Percentiles rank a stretch among this genome's conserved stretches.
phyloP scores from a whole-genome alignment of 1,139 yeast species.

The Debaryomyces subglobosus region DNA sequence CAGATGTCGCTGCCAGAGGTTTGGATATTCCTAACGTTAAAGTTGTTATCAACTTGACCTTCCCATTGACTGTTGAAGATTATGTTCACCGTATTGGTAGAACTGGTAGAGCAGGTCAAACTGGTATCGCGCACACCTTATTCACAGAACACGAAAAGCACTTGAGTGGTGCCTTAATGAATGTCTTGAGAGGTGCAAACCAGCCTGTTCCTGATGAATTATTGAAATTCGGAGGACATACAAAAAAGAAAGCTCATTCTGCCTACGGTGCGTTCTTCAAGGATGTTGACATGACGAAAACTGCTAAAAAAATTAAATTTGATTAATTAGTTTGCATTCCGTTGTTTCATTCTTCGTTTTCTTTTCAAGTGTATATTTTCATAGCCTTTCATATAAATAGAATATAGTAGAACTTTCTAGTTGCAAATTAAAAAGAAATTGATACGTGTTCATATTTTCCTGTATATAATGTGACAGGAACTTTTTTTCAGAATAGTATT shows the following conservation, averaged over 20 bases:
- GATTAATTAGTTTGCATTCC: constrained; percentile 32
- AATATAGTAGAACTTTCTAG: constrained; percentile 11
- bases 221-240: constrained; percentile 94
- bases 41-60: constrained; percentile 91
- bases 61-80: constrained; percentile 97
- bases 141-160: constrained; percentile 98
- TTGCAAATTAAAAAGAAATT: constrained; percentile 4
- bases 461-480: constrained; percentile 7
- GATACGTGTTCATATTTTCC: constrained; percentile 12
- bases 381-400: constrained; percentile 6
- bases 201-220: constrained; percentile 97
- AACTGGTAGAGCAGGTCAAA: constrained; percentile 97
- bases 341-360: neutral
- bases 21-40: constrained; percentile 97
- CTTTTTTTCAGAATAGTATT: neutral
- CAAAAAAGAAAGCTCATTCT: constrained; percentile 94
- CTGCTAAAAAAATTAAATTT: constrained; percentile 91
- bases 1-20: constrained; percentile 99
- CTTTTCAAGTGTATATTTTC: neutral
- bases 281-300: constrained; percentile 83
- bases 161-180: constrained; percentile 91
- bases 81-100: constrained; percentile 98
- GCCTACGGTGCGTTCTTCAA: constrained; percentile 97
- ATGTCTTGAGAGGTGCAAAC: constrained; percentile 88
- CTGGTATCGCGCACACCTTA: constrained; percentile 92